A percentile compares a stretch with the other conserved stretches of the same genome.
Evolutionary conservation across 345 rosid species (phyloP).

Genomic region (Pelargonium nanum): DNA sequence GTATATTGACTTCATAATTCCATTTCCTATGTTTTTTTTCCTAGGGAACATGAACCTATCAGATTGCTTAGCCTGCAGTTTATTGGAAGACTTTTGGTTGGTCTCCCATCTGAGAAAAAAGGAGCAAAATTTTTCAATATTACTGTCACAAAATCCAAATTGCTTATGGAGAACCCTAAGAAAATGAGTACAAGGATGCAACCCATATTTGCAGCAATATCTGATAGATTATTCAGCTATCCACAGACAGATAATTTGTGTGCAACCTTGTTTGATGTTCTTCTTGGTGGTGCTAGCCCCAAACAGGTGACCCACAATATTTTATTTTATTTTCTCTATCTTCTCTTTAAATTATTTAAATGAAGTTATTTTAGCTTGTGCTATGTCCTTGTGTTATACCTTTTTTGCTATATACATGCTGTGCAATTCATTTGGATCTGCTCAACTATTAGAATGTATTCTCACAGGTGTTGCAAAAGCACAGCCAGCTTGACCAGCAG

Average conservation of each 20-base stretch:
- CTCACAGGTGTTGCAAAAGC: slow-evolving; percentile 73
- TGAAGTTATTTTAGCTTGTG: slow-evolving; percentile 1
- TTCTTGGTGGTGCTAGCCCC: slow-evolving; percentile 99
- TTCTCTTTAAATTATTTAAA: slow-evolving; percentile 3
- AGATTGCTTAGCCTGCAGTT: slow-evolving; percentile 93
- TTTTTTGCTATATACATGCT: neutral
- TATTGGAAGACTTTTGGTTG: slow-evolving; percentile 82
- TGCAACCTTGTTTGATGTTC: slow-evolving; percentile 86
- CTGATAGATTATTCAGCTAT: slow-evolving; percentile 68
- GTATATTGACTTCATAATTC: neutral
- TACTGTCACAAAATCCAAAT: slow-evolving; percentile 62
- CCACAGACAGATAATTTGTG: slow-evolving; percentile 78
- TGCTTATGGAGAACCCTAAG: slow-evolving; percentile 51
- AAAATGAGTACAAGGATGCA: slow-evolving; percentile 46
- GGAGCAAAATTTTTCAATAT: slow-evolving; percentile 72
- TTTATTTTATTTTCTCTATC: slow-evolving; percentile 2
- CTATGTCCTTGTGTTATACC: neutral
- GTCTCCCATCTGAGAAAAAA: slow-evolving; percentile 77
- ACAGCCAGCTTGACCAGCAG: slow-evolving; percentile 47
- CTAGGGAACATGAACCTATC: slow-evolving; percentile 81
- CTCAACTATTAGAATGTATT: slow-evolving; percentile 6
- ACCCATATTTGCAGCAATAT: slow-evolving; percentile 60
- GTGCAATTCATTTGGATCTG: slow-evolving; percentile 4
- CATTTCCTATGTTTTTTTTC: slow-evolving; percentile 5
- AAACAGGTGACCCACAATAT: slow-evolving; percentile 56